Conservation (phyloP, 495 filamentous ascomycete genomes). For the Tuber borchii region DNA sequence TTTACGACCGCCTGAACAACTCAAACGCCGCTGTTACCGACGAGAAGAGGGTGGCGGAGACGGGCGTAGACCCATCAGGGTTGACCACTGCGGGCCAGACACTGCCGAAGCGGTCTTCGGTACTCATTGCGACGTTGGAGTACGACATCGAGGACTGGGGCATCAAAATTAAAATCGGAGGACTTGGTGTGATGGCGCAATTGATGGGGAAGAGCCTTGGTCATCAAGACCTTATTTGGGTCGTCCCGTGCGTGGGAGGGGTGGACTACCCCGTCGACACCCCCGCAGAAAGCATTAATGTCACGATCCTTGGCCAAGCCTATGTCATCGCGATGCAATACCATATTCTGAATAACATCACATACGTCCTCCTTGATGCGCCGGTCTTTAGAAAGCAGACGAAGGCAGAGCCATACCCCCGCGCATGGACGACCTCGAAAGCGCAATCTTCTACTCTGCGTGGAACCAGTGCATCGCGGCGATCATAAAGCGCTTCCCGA, state of each 20-base stretch:
- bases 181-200: conserved; percentile 63
- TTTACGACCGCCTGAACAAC: not conserved
- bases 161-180: conserved; percentile 69
- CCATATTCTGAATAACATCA: conserved; percentile 61
- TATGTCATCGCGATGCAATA: conserved; percentile 64
- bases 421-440: conserved; percentile 68
- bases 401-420: conserved; percentile 60
- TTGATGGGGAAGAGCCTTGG: conserved; percentile 64
- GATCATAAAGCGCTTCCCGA: conserved; percentile 54
- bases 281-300: conserved; percentile 56
- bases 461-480: conserved; percentile 69
- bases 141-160: conserved; percentile 67
- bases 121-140: conserved; percentile 66
- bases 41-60: conserved; percentile 20
- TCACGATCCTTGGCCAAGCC: conserved; percentile 58
- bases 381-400: conserved; percentile 66
- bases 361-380: conserved; percentile 64
- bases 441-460: conserved; percentile 65
- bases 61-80: conserved; percentile 21
- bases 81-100: conserved; percentile 10
- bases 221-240: conserved; percentile 66
- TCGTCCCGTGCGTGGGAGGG: conserved; percentile 67
- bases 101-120: conserved; percentile 47
- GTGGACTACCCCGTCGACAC: conserved; percentile 58
- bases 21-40: conserved; percentile 7